These are phyloP conservation scores for Odonthalia washingtoniensis DNA, from an alignment of 31 red algal species.

Conservation along the genomic window DNA sequence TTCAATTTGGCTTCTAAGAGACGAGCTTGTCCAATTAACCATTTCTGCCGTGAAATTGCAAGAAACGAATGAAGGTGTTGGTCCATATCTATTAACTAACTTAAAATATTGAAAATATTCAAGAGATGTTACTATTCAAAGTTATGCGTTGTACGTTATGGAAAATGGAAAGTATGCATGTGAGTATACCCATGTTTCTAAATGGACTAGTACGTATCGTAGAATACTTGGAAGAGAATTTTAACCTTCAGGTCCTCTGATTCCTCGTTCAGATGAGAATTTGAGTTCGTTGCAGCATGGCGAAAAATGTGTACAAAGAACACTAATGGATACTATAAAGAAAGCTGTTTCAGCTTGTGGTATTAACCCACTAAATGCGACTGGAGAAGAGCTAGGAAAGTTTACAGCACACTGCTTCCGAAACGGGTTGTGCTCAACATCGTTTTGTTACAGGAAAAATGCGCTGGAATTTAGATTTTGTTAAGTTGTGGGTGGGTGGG, in stretches of 20 bases:
- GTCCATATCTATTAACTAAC: neutral
- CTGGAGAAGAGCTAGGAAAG: too few species aligned
- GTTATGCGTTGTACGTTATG: neutral
- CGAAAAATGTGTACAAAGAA: too few species aligned
- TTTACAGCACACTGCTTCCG: too few species aligned
- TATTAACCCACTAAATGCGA: neutral
- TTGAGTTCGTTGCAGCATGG: neutral
- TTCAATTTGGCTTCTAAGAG: constrained; percentile 1
- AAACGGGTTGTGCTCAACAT: neutral
- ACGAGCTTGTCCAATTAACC: constrained; percentile 5
- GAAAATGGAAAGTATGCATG: neutral
- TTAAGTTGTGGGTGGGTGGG: constrained; percentile 15
- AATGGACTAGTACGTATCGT: neutral
- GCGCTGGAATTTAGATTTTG: neutral
- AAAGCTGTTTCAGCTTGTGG: neutral
- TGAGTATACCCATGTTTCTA: too few species aligned
- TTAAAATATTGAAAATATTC: constrained; percentile 16
- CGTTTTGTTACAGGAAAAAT: constrained; percentile 14
- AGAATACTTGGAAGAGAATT: neutral
- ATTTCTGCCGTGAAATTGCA: neutral
- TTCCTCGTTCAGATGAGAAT: neutral
- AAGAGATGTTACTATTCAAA: neutral
- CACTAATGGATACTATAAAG: neutral
- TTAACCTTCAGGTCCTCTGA: neutral
- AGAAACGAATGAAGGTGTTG: neutral